Base-by-base conservation (phyloP, 2,329 filamentous ascomycete species). In the Pyricularia grisea region DNA sequence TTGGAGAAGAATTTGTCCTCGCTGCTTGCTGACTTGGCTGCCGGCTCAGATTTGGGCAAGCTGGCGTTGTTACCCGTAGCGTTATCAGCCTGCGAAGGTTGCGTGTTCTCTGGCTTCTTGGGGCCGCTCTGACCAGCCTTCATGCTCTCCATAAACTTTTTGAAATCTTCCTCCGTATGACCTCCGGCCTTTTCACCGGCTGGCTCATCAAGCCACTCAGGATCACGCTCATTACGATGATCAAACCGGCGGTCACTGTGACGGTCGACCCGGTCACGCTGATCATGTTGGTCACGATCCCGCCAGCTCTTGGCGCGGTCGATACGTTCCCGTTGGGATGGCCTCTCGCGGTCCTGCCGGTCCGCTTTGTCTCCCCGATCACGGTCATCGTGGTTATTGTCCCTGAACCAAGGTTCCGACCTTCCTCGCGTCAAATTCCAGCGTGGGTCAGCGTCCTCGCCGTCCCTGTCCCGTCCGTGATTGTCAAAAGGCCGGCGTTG, bases 131-230 rank as follows among this genome's bases (percentile, higher is more conserved):
- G 87, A 71, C 87, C 85, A 58, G 88, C 89, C 78, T 92, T 94
- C 93, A 96, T 96, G 72, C 85, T 86, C 74, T 96, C 92, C 84
- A 97, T 97, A 88, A 94, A 97, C 73, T 92, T 92, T 80, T 96
- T 90, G 78, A 97, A 96, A 73, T 97, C 94, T 75, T 96, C 93
- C 74, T 92, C 90, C 0, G 93, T 97, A 74, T 92, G 91, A 5
- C 85, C 86, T 74, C 90, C 87, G 50, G 86, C 81, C 74, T 90
- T 88, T 67, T 92, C 90, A 70, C 90, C 89, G 27, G 84, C 84
- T 20, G 88, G 88, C 70, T 90, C 86, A 75, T 96, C 93, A 78
- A 97, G 84, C 94, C 94, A 97, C 78, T 97, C 94, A 5, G 94
- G 94, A 67, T 97, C 92, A 72, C 92, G 89, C 76, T 96, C 93